Evolutionary conservation across 352 stramenopile species (phyloP).

Genomic region (Globisporangium nagaii): DNA sequence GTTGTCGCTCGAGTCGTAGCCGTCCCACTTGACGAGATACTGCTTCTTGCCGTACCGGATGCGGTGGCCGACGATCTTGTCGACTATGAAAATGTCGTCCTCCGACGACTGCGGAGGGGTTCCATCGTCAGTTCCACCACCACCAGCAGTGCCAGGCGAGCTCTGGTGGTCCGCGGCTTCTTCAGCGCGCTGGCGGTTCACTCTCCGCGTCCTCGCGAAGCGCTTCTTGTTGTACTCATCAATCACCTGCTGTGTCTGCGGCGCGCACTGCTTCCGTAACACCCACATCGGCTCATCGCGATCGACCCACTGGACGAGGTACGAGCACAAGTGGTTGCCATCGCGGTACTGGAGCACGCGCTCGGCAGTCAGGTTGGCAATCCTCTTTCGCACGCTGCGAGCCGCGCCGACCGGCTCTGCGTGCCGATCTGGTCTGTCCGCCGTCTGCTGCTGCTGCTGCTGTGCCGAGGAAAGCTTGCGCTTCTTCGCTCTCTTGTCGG

Average conservation of each 20-base stretch:
- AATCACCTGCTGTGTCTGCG: slow-evolving; percentile 27
- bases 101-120: not conserved
- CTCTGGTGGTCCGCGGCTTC: not conserved
- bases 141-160: not conserved
- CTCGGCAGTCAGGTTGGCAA: slow-evolving; percentile 17
- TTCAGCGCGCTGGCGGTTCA: slow-evolving; percentile 7
- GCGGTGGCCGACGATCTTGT: slow-evolving; percentile 56
- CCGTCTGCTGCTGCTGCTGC: not conserved
- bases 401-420: no score
- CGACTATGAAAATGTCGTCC: slow-evolving; percentile 40
- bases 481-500: slow-evolving; percentile 4
- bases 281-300: slow-evolving; percentile 26
- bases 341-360: slow-evolving; percentile 23
- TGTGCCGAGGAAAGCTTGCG: slow-evolving; percentile 1
- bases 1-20: slow-evolving; percentile 56
- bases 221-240: slow-evolving; percentile 17
- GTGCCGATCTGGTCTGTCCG: no score
- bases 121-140: not conserved
- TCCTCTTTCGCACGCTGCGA: not conserved
- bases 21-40: slow-evolving; percentile 67
- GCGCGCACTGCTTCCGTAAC: slow-evolving; percentile 19
- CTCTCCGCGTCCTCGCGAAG: not conserved
- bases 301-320: slow-evolving; percentile 28
- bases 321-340: slow-evolving; percentile 20
- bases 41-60: slow-evolving; percentile 31